Base-by-base conservation (phyloP, 2,329 filamentous ascomycete genomes). In the Plectosphaerella sp. region DNA sequence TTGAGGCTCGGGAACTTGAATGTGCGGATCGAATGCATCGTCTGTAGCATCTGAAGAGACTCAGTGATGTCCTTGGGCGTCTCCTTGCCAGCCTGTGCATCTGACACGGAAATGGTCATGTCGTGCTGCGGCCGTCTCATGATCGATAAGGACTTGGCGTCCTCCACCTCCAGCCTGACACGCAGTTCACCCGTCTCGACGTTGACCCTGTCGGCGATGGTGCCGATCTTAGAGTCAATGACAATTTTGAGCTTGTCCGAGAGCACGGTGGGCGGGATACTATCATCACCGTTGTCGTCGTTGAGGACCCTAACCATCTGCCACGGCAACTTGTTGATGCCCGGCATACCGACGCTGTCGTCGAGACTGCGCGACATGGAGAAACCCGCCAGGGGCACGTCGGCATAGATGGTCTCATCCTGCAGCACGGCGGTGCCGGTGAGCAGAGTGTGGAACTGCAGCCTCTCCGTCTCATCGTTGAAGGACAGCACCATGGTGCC, bases 131-230 rank as follows among this genome's bases (percentile, higher is more conserved):
- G 80, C 53, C 87, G 83, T 39, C 91, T 86, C 52, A 88, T 74
- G 37, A 93, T 69, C 56, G 83, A 82, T 47, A 94, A 70, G 14
- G 83, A 73, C 48, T 82, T 83, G 20, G 77, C 76, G 50, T 83
- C 79, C 51, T 77, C 75, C 33, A 87, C 79, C 58, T 87, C 83
- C 35, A 91, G 72, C 28, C 82, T 77, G 47, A 91, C 66, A 60
- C 83, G 82, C 59, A 91, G 66, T 67, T 91, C 87, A n/a, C 88
- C 88, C 11, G 86, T 86, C 2, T 79, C 86, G 61, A 95, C 77
- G 59, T 96, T 96, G 63, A 96, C 77, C 37, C 91, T 83, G 69
- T 97, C 92, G 2, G 89, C 90, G 15, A 95, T 75, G 42, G 86
- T 89, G 47, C 91, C 89, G 58, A 86, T 84, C 55, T 87, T 82